These are phyloP conservation scores for Heliamphora exappendiculata DNA, from an alignment of 148 eudicot species.

Conservation along the genomic window DNA sequence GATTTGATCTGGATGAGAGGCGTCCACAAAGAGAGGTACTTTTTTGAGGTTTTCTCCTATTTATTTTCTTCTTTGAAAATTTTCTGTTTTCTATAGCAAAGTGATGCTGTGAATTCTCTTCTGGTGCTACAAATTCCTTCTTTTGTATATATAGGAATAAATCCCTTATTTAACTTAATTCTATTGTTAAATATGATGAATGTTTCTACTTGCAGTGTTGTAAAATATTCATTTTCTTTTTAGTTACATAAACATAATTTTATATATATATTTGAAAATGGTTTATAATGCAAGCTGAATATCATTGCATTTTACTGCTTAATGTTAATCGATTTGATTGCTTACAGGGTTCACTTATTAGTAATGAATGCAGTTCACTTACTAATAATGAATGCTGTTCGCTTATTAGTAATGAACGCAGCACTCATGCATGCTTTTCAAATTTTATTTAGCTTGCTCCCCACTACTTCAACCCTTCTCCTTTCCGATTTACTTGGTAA, in stretches of 20 bases:
- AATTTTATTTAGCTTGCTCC: not conserved
- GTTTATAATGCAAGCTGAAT: not conserved
- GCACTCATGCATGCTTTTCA: not conserved
- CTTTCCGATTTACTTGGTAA: slow-evolving; percentile 1
- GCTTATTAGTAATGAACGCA: not conserved
- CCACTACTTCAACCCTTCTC: not conserved
- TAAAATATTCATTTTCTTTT: not conserved
- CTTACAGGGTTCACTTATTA: not conserved
- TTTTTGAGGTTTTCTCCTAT: slow-evolving; percentile 5
- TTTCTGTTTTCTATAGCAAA: not conserved
- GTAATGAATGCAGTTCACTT: not conserved
- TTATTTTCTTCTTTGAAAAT: not conserved
- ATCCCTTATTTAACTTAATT: not conserved
- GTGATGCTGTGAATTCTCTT: not conserved
- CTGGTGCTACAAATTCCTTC: not conserved
- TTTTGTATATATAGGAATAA: not conserved
- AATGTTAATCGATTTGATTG: not conserved
- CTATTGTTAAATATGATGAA: not conserved
- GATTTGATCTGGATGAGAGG: slow-evolving; percentile 96
- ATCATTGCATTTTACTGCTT: not conserved
- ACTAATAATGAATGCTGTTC: not conserved
- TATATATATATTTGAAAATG: not conserved
- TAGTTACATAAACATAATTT: not conserved
- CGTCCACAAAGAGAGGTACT: slow-evolving; percentile 96
- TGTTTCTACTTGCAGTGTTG: not conserved